Base-by-base conservation (phyloP, 1,284 basidiomycete species). In the Coniferiporia weirii region DNA sequence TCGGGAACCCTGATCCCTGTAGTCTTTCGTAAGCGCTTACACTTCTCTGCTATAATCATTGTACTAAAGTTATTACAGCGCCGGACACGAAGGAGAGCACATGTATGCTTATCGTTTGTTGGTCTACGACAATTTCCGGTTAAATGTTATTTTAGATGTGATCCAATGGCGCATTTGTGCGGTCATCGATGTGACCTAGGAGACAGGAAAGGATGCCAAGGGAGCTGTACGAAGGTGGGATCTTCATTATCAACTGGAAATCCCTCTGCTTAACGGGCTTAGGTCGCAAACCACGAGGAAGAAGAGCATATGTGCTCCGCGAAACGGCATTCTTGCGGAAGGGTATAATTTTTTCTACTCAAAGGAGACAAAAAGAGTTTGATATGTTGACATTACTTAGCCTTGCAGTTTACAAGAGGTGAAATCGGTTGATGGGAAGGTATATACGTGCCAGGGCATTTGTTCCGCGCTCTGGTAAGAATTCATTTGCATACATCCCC, bases 31-130 rank as follows among this genome's bases (percentile, higher is more conserved):
- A 72, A 69, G 82, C 83, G 63, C 49, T 78, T 48, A 17, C 32
- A 51, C 44, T 12, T 55, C 22, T 36, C 47, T 6, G n/a, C 19
- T 52, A 38, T 43, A 51, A 44, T 55, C 57, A 17, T 59, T 48
- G 13, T 2, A 7, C 8, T 40, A 40, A 40, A 40, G 35, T 59
- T 34, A 36, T 35, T 27, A 4, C 57, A 85, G 83, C 13, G 83
- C 81, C 12, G 82, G 84, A 0, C 83, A 85, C 60, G 66, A 75
- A 8, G 80, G 81, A 15, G 70, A 68, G 7, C 83, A 85, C 62
- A 74, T 82, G 81, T 82, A 67, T 52, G 73, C 35, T 36, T 34
- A 15, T 12, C 40, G 48, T 9, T 17, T 20, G 52, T 2, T 7
- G 15, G 12, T 10, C 45, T 10, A 17, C 6, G 34, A 12, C 50